Evolutionary conservation across 495 filamentous ascomycete genomes (phyloP), one percentile per base, ranked within the genome.

Genomic region (Chaetomium cochliodes): DNA sequence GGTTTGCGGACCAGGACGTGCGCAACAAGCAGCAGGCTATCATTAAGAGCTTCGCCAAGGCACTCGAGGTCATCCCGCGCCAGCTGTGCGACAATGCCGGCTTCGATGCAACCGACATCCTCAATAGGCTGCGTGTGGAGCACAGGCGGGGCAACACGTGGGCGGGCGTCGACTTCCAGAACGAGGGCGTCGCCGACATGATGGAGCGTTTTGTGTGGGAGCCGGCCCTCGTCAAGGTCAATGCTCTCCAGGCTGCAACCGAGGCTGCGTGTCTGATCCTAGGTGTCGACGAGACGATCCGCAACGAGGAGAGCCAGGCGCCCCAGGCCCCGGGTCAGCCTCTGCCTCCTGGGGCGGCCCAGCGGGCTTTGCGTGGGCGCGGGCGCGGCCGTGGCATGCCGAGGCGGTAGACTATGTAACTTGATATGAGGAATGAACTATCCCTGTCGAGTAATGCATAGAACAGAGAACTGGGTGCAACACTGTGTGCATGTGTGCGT

Each of bases 21-120:
- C 88, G 90, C 13, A 86, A 94, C 80, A 97, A 97, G 82, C 93
- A 97, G 77, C 94, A 98, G 79, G 85, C 90, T 20, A 91, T 98
- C 69, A 96, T 98, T 81, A 97, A 97, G 82, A 90, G 91, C 33
- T 97, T 97, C 71, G 94, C 94, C 69, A 96, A 96, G 82, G 94
- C 94, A 9, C 86, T 98, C 54, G 94, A 98, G 82, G 88, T 98
- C 44, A 94, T 98, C 71, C 94, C 94, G 46, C 87, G 94, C 61
- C 94, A 98, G 77, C 83, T 98, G 64, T 98, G 94, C 76, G 94
- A 98, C 80, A 98, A 98, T 71, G 94, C 94, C 47, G 94, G 94
- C 62, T 97, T 98, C 76, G 94, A 98, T 70, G 92, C 94, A 18
- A 98, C 94, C 56, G 96, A 98, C 74, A 96, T 98, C 65, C 85